Base-by-base conservation (phyloP, 148 eudicot species). In the Pharnaceum exiguum region DNA sequence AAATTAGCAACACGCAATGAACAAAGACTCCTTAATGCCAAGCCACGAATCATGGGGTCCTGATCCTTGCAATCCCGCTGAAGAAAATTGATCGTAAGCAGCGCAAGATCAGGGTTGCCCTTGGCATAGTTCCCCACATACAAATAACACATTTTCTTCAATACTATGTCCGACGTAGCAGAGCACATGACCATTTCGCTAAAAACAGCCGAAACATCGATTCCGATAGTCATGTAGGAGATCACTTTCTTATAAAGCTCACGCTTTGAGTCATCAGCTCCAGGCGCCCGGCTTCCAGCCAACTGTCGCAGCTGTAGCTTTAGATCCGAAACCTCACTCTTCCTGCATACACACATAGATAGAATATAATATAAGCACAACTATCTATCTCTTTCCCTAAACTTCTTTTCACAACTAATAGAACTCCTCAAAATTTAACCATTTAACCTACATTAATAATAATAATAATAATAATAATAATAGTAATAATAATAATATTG, bases 101-200 rank as follows among this genome's bases (percentile, higher is more conserved):
- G 87, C 0, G 96, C 87, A 47, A 94, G 83, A 67, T 94, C 99
- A 5, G 99, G 99, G 66, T 94, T 94, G 72, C 56, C 39, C 68
- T 80, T 94, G 0, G 99, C 99, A 55, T 94, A 89, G 66, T 89
- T 94, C 21, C 96, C 94, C 13, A 94, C 99, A 66, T 94, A 94
- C 46, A 94, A 68, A 58, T 94, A 94, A 60, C 99, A 94, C 96
- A 94, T 94, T 73, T 94, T 94, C 85, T 89, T 94, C 15, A 89
- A 72, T 59, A 94, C 99, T 22, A 89, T 89, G 60, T 94, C 99
- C 0, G 96, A 89, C 5, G 99, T 89, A 1, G 99, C 95, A 22
- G 99, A 94, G 67, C 99, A 94, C 99, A 94, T 94, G 62, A 94
- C 99, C 99, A 94, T 94, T 70, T 94, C 96, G 45, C 99, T 89